Evolutionary conservation across 441 rosid species (phyloP).

Genomic region (Pelargonium exstipulatum): DNA sequence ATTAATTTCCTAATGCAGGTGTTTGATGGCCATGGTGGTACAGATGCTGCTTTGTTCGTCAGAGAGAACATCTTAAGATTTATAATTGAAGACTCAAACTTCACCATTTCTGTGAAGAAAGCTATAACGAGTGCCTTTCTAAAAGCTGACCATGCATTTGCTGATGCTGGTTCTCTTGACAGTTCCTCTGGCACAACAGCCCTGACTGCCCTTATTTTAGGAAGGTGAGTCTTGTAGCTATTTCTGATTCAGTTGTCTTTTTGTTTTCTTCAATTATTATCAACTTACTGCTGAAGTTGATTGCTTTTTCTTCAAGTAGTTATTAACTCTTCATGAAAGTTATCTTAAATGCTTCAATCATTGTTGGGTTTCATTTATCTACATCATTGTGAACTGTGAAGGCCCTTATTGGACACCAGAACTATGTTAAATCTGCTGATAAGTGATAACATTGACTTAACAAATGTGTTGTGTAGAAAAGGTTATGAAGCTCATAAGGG

Average conservation of each 20-base stretch:
- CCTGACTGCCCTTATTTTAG: slow-evolving; percentile 45
- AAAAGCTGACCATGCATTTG: slow-evolving; percentile 47
- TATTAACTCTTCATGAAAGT: background rate
- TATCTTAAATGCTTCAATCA: background rate
- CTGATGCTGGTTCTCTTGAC: slow-evolving; percentile 42
- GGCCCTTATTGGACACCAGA: background rate
- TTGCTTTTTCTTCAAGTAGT: background rate
- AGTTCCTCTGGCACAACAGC: slow-evolving; percentile 55
- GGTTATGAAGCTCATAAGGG: background rate
- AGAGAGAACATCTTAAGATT: slow-evolving; percentile 40
- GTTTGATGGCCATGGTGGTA: slow-evolving; percentile 66
- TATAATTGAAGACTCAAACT: slow-evolving; percentile 44
- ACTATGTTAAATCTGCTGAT: background rate
- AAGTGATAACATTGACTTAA: background rate
- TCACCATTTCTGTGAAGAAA: slow-evolving; percentile 44
- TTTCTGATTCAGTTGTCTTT: background rate
- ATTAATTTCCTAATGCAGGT: slow-evolving; percentile 16
- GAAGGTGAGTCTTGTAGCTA: slow-evolving; percentile 34
- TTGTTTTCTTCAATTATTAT: background rate
- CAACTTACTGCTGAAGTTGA: background rate
- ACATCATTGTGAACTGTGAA: background rate
- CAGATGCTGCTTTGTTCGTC: slow-evolving; percentile 56
- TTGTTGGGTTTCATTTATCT: background rate
- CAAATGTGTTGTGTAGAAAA: background rate
- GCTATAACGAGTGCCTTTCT: slow-evolving; percentile 44